A percentile compares a stretch with the other conserved stretches of the same genome.
These are phyloP conservation scores for Cicer judaicum DNA, from an alignment of 306 rosid genomes.

Conservation along the genomic window DNA sequence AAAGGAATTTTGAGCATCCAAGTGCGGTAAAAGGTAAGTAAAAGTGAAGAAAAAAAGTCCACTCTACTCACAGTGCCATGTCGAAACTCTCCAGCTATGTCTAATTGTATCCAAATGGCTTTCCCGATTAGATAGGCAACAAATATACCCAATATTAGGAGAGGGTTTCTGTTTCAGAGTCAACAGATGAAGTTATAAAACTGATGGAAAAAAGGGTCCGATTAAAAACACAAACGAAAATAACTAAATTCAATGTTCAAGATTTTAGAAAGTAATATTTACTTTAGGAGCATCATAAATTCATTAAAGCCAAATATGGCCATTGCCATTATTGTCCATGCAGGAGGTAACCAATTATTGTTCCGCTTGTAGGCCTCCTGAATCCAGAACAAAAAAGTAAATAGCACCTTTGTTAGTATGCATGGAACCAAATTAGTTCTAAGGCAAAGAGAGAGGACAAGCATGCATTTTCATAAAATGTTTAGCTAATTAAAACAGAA, in stretches of 20 bases:
- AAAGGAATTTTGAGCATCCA: background rate
- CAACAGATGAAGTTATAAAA: conserved; percentile 34
- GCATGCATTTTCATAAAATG: conserved; percentile 18
- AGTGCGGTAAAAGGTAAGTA: background rate
- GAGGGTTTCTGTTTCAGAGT: conserved; percentile 77
- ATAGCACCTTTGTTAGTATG: conserved; percentile 24
- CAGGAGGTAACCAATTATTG: conserved; percentile 92
- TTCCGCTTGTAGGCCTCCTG: conserved; percentile 88
- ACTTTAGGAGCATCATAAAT: conserved; percentile 80
- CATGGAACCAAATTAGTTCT: background rate
- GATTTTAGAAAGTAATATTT: conserved; percentile 40
- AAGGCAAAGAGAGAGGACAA: conserved; percentile 22
- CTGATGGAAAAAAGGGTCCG: conserved; percentile 20
- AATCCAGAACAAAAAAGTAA: conserved; percentile 31
- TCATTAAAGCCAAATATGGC: conserved; percentile 83
- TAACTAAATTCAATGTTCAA: background rate
- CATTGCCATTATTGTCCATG: conserved; percentile 87
- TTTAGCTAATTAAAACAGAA: background rate
- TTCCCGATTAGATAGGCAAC: conserved; percentile 64
- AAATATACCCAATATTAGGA: conserved; percentile 66
- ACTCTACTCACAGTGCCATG: conserved; percentile 73
- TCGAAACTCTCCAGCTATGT: conserved; percentile 65
- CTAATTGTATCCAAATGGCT: conserved; percentile 90
- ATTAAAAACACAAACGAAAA: background rate
- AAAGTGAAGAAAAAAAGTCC: background rate